A percentile compares a stretch with the other conserved stretches of the same genome.
phyloP scores from a whole-genome alignment of 2,329 filamentous ascomycete species.

The Neonectria neomacrospora region DNA sequence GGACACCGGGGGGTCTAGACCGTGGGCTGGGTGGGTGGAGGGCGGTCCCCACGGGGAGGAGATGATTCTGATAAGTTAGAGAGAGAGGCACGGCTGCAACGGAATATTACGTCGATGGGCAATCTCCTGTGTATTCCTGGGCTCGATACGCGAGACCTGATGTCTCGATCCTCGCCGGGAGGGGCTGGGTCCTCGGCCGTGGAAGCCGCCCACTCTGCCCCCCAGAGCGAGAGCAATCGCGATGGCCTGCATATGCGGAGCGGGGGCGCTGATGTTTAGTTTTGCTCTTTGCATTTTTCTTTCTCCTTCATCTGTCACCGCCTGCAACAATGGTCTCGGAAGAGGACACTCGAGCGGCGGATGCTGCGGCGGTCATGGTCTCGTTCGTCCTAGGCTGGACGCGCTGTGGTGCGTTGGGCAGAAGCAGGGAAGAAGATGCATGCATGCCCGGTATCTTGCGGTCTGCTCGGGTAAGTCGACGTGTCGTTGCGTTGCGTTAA shows the following conservation, averaged over 20 bases:
- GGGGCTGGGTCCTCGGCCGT: background rate
- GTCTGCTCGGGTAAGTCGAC: constrained; percentile 3
- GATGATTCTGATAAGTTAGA: background rate
- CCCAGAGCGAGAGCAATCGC: background rate
- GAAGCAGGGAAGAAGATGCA: constrained; percentile 1
- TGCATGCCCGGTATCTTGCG: background rate
- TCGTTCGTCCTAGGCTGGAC: constrained; percentile 11
- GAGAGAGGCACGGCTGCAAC: constrained; percentile 17
- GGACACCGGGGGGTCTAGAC: background rate
- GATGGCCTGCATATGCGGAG: background rate
- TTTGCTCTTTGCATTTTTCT: background rate
- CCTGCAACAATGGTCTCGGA: constrained; percentile 6
- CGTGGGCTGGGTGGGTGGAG: background rate
- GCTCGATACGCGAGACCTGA: constrained; percentile 4
- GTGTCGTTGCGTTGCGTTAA: constrained; percentile 11
- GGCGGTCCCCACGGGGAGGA: background rate
- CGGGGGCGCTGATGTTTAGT: background rate
- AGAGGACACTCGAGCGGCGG: background rate
- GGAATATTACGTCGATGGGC: background rate
- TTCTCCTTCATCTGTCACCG: background rate
- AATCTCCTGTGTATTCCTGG: constrained; percentile 1
- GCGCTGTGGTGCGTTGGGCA: background rate
- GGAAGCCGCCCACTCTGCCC: background rate
- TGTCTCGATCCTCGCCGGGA: background rate
- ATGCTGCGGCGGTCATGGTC: background rate